phyloP scores from a whole-genome alignment of 139 green algal species.

The Parachlorella kessleri region DNA sequence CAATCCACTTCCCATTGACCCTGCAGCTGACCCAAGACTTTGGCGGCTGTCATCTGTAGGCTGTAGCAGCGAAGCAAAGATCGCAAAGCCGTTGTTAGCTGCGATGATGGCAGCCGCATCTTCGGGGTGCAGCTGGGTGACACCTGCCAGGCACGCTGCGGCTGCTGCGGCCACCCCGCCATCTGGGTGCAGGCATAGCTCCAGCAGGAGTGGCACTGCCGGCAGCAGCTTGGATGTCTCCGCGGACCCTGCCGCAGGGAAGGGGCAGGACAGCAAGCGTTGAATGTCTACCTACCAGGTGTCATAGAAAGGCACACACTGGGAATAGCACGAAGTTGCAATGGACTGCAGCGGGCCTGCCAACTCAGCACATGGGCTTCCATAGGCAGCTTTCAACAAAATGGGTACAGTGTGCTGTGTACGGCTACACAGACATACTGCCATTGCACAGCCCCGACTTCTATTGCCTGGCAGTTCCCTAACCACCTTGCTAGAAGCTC shows the following conservation, averaged over 20 bases:
- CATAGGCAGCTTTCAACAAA: neutral
- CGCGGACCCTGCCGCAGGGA: neutral
- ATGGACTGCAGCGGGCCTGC: neutral
- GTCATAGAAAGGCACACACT: no score
- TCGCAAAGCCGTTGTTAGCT: no score
- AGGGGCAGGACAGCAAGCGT: no score
- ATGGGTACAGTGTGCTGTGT: no score
- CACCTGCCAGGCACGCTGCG: neutral
- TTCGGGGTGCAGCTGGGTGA: no score
- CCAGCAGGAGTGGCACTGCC: conserved; percentile 16
- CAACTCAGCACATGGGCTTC: neutral
- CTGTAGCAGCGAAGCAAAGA: no score
- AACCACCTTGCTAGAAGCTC: no score
- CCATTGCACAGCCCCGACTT: neutral
- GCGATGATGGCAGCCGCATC: no score
- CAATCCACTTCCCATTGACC: no score
- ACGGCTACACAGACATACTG: neutral
- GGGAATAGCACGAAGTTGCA: neutral
- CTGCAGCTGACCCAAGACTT: no score
- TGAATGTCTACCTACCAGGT: no score
- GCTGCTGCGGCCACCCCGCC: neutral
- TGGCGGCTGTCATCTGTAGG: no score
- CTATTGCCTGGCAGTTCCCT: neutral
- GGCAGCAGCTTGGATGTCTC: conserved; percentile 10
- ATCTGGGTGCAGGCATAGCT: conserved; percentile 1